phyloP scores from a whole-genome alignment of 1,139 yeast species.

The Pichiaceae sp. region DNA sequence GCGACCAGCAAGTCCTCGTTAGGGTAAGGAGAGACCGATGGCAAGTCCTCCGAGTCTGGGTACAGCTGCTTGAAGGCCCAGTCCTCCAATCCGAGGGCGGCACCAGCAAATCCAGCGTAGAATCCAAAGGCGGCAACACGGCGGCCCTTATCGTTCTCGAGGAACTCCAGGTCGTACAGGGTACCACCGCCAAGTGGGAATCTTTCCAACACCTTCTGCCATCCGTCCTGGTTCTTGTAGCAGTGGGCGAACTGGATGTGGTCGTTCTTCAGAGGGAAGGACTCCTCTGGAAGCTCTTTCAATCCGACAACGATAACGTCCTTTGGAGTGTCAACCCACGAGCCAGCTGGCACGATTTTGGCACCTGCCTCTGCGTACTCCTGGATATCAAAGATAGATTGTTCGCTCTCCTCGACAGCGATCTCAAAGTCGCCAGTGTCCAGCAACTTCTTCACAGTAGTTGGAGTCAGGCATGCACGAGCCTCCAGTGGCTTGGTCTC shows the following conservation, averaged over 20 bases:
- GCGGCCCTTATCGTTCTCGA: constrained; percentile 91
- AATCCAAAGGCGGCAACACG: constrained; percentile 98
- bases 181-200: constrained; percentile 89
- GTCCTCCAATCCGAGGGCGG: constrained; percentile 88
- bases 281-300: constrained; percentile 92
- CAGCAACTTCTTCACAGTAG: constrained; percentile 73
- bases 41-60: constrained; percentile 52
- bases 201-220: constrained; percentile 84
- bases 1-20: constrained; percentile 66
- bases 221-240: constrained; percentile 94
- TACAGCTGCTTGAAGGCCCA: constrained; percentile 89
- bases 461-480: constrained; percentile 92
- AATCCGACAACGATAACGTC: constrained; percentile 88
- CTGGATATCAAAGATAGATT: constrained; percentile 64
- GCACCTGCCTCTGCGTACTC: constrained; percentile 84
- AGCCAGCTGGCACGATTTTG: constrained; percentile 80
- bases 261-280: constrained; percentile 88
- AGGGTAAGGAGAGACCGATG: constrained; percentile 75
- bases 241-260: constrained; percentile 99
- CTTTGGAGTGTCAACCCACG: constrained; percentile 86
- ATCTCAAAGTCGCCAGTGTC: constrained; percentile 79
- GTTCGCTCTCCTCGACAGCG: constrained; percentile 79
- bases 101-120: constrained; percentile 99
- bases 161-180: constrained; percentile 86
- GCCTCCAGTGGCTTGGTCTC: constrained; percentile 97